Percentiles rank a stretch among this genome's conserved stretches.
phyloP scores from a whole-genome alignment of 1,284 basidiomycete genomes.

The Xerocomus nothofagi region DNA sequence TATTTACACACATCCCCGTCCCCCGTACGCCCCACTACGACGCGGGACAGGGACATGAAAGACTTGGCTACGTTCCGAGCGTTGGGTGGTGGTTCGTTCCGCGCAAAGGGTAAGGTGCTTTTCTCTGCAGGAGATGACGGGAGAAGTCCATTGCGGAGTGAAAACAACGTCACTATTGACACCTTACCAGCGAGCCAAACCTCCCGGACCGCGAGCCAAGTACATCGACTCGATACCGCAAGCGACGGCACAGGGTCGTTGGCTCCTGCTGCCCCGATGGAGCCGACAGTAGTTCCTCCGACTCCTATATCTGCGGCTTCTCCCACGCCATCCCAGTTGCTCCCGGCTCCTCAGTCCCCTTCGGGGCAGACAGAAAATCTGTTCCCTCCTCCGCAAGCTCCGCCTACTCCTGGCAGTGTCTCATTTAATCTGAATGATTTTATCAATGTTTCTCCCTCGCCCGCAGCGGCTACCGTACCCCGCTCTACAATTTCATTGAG shows the following conservation, averaged over 20 bases:
- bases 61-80: conserved; percentile 56
- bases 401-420: conserved; percentile 41
- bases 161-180: conserved; percentile 28
- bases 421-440: conserved; percentile 70
- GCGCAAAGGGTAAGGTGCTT: conserved; percentile 64
- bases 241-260: conserved; percentile 15
- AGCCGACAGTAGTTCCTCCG: conserved; percentile 38
- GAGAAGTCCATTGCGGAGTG: conserved; percentile 28
- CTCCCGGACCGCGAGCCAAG: conserved; percentile 23
- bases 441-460: conserved; percentile 71
- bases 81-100: conserved; percentile 50
- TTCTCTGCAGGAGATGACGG: conserved; percentile 46
- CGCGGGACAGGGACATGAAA: conserved; percentile 47
- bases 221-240: conserved; percentile 10
- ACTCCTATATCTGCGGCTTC: conserved; percentile 36
- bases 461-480: conserved; percentile 37
- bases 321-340: conserved; percentile 28
- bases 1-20: conserved; percentile 80
- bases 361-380: conserved; percentile 21
- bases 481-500: conserved; percentile 37
- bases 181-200: conserved; percentile 29
- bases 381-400: conserved; percentile 27
- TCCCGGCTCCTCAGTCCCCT: conserved; percentile 36
- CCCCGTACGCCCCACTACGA: conserved; percentile 58
- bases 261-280: conserved; percentile 30